Percentiles rank a stretch among this genome's conserved stretches.
phyloP scores from a whole-genome alignment of 108 stramenopile species.

The Cyclostephanos invisitatus region DNA sequence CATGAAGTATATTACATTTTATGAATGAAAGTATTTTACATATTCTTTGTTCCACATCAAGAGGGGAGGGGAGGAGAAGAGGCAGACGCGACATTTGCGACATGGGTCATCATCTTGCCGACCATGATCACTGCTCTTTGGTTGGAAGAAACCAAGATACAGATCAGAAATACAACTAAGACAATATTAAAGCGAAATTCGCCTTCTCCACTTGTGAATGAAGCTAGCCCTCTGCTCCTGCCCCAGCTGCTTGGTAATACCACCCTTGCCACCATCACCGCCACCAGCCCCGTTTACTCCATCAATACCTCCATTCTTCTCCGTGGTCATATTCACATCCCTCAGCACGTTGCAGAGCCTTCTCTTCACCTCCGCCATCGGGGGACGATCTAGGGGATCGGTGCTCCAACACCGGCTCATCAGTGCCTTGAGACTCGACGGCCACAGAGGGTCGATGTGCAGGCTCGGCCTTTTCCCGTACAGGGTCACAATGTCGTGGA shows the following conservation, averaged over 20 bases:
- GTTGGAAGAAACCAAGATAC: background rate
- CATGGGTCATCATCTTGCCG: too few relatives aligned
- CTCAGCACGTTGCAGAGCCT: constrained; percentile 39
- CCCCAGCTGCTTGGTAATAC: background rate
- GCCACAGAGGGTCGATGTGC: constrained; percentile 65
- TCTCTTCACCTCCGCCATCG: constrained; percentile 48
- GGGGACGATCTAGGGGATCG: constrained; percentile 53
- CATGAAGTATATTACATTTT: too few relatives aligned
- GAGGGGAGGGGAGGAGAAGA: too few relatives aligned
- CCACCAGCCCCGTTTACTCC: background rate
- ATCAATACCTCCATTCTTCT: background rate
- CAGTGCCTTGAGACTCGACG: constrained; percentile 58
- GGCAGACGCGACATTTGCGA: too few relatives aligned
- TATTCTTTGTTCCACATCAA: too few relatives aligned
- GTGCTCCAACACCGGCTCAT: constrained; percentile 69
- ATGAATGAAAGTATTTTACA: too few relatives aligned
- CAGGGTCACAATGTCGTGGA: constrained; percentile 50
- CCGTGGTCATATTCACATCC: constrained; percentile 13
- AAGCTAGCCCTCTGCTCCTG: constrained; percentile 1
- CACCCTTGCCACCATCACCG: background rate
- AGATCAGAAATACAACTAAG: background rate
- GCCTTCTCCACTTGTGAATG: constrained; percentile 2
- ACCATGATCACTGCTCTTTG: background rate
- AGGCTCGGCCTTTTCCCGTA: constrained; percentile 63
- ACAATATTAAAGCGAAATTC: background rate